These are phyloP conservation scores for Cercospora sp. DNA, from an alignment of 2,329 filamentous ascomycete species.

Conservation along the genomic window DNA sequence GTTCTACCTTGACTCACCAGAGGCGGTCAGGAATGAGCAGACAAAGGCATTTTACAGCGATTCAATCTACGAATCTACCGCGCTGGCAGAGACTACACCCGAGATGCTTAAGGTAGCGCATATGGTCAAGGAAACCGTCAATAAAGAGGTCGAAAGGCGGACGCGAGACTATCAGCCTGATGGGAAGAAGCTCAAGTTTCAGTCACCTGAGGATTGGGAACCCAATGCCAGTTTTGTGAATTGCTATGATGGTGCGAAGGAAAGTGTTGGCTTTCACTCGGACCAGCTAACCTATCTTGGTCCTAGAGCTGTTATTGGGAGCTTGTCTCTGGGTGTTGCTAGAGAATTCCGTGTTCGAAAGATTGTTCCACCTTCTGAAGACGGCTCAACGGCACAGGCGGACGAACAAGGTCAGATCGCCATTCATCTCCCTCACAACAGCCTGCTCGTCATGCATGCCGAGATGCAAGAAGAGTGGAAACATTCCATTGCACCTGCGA, in stretches of 20 bases:
- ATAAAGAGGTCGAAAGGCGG: constrained; percentile 70
- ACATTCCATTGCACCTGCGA: constrained; percentile 75
- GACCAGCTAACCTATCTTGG: constrained; percentile 94
- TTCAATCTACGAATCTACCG: constrained; percentile 61
- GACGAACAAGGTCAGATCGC: constrained; percentile 82
- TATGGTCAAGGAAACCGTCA: constrained; percentile 73
- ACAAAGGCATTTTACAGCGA: constrained; percentile 87
- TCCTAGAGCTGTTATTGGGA: constrained; percentile 83
- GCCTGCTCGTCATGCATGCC: constrained; percentile 90
- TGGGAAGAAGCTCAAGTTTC: constrained; percentile 73
- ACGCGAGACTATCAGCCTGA: constrained; percentile 68
- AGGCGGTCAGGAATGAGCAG: constrained; percentile 69
- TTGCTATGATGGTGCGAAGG: constrained; percentile 77
- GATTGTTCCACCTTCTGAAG: constrained; percentile 58
- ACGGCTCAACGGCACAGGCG: constrained; percentile 42
- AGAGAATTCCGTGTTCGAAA: constrained; percentile 86
- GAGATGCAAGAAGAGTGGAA: constrained; percentile 99
- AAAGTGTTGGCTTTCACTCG: constrained; percentile 88
- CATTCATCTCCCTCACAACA: constrained; percentile 93
- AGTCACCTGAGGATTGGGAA: constrained; percentile 70
- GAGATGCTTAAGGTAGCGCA: constrained; percentile 69
- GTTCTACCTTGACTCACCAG: constrained; percentile 76
- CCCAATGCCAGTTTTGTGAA: constrained; percentile 95
- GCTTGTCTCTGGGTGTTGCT: constrained; percentile 85
- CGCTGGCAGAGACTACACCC: constrained; percentile 72